phyloP scores from a whole-genome alignment of 176 grass and related monocot genomes.

The Eleusine indica region DNA sequence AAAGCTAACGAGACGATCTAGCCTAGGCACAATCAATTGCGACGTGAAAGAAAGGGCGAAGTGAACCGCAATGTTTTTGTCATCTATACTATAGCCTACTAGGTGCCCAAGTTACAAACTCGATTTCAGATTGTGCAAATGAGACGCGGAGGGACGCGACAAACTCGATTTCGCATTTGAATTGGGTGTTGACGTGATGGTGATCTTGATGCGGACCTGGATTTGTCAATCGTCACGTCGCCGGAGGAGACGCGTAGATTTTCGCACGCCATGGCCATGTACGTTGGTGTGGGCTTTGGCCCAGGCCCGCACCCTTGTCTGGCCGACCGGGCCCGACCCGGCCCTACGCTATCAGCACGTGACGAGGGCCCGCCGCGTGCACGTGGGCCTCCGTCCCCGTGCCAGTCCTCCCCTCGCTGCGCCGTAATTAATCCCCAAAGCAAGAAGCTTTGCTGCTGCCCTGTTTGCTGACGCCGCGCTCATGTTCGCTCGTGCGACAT shows the following conservation, averaged over 20 bases:
- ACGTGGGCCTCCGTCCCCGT: too few species aligned
- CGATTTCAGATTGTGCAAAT: background rate
- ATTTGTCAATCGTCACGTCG: background rate
- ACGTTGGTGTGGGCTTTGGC: background rate
- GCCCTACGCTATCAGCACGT: too few species aligned
- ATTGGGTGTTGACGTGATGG: background rate
- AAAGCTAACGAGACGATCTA: background rate
- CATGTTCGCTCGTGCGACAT: too few species aligned
- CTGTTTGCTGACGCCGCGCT: background rate
- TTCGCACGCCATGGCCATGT: background rate
- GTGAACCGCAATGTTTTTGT: background rate
- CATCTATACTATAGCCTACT: background rate
- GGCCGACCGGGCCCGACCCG: too few species aligned
- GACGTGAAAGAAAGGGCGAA: background rate
- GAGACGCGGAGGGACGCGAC: background rate
- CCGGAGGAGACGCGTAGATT: background rate
- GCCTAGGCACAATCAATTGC: background rate
- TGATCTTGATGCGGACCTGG: background rate
- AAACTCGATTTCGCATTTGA: slow-evolving; percentile 5
- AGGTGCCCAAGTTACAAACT: background rate
- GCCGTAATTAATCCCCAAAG: background rate
- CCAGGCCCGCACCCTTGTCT: too few species aligned
- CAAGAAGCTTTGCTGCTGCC: background rate
- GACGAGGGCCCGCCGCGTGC: too few species aligned
- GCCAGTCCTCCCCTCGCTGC: background rate